Evolutionary conservation across 495 filamentous ascomycete genomes (phyloP), one percentile per base, ranked within the genome.

Genomic region (Physcia stellaris): DNA sequence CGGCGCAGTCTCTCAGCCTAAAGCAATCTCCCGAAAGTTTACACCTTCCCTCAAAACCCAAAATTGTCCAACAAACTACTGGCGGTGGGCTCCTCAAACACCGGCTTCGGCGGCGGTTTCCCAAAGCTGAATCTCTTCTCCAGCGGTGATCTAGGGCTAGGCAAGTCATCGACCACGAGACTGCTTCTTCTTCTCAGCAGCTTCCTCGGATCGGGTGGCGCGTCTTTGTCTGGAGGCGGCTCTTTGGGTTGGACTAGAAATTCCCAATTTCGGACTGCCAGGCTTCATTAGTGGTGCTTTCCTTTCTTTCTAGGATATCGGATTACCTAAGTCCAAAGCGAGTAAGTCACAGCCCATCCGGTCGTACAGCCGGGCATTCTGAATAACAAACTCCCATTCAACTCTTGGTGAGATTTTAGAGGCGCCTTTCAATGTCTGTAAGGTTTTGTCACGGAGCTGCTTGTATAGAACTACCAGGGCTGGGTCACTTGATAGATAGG

Each of bases 331-430:
- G 47, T 93, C 85, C 9, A 98, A 61, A 9, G 92, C 90, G 2
- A 95, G 71, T n/a, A 94, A 50, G 53, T 94, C 88, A 49, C 90
- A 93, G 10, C 90, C 90, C 92, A 96, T 96, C 1, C 92, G 75
- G 53, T 84, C 79, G 49, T 96, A 94, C 4, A 94, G 64, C 22
- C 82, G 66, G 7, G 88, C 88, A 35, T 81, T 94, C 48, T 92
- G 83, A 19, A 94, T 56, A 4, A 98, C 75, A 48, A 96, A 95
- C 20, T 78, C 76, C 79, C 83, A 94, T 59, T 96, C 90, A 2
- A 73, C 77, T 30, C 66, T 66, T 0, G 81, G 78, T 4, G 79
- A 76, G n/a, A 94, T 71, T 54, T 83, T 84, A 1, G 77, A 78
- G 13, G 83, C 83, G 0, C 86, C 86, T 32, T 80, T 77, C 10